A percentile compares a stretch with the other conserved stretches of the same genome.
These are phyloP conservation scores for Saccharomyces kudriavzevii DNA, from an alignment of 805 yeast genomes.

Conservation along the genomic window DNA sequence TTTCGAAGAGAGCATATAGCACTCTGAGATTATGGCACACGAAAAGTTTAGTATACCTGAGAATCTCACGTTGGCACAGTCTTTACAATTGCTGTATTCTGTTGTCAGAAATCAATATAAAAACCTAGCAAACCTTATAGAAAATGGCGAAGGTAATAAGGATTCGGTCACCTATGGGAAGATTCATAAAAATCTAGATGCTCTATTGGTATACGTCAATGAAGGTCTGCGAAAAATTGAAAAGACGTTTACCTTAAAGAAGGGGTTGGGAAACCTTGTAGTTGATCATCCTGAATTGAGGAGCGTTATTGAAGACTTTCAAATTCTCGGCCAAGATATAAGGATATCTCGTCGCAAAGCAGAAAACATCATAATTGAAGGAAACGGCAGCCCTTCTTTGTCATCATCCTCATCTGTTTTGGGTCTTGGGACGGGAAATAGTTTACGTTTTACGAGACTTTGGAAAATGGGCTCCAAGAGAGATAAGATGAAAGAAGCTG, in stretches of 20 bases:
- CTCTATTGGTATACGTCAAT: constrained; percentile 17
- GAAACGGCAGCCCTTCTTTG: not conserved
- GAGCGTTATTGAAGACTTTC: constrained; percentile 18
- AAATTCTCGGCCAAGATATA: constrained; percentile 26
- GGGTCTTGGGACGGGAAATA: not conserved
- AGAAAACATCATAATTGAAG: not conserved
- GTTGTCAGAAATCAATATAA: constrained; percentile 20
- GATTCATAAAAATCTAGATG: constrained; percentile 12
- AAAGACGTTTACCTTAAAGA: constrained; percentile 12
- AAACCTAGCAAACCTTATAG: constrained; percentile 9
- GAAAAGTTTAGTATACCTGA: constrained; percentile 25
- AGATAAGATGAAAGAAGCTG: constrained; percentile 9
- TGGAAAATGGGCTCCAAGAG: constrained; percentile 2
- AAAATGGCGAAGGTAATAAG: constrained; percentile 2
- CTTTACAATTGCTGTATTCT: constrained; percentile 24
- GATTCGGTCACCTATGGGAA: constrained; percentile 8
- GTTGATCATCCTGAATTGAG: constrained; percentile 10
- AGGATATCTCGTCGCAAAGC: constrained; percentile 15
- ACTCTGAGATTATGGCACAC: constrained; percentile 12
- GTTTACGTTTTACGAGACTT: not conserved
- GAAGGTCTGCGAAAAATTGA: constrained; percentile 22
- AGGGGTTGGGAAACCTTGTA: constrained; percentile 8
- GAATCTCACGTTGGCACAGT: constrained; percentile 23
- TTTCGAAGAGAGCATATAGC: not conserved
- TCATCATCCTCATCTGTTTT: not conserved